These are phyloP conservation scores for Apiotrichum veenhuisii DNA, from an alignment of 1,284 basidiomycete species.

Conservation along the genomic window DNA sequence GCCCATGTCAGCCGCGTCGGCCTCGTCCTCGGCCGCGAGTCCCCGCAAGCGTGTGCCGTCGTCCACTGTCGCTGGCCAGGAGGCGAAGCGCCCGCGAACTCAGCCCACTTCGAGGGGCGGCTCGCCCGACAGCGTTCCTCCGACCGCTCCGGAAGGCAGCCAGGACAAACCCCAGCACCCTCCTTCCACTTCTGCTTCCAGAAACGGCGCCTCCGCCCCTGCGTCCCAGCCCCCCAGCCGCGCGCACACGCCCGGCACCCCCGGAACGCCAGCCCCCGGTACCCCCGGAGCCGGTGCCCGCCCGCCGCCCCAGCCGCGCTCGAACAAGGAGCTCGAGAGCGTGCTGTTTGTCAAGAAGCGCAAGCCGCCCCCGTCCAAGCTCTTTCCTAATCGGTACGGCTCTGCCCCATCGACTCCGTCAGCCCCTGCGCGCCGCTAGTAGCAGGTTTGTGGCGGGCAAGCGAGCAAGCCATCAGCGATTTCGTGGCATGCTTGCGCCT, in stretches of 20 bases:
- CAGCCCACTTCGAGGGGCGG: no score
- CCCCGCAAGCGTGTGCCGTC: background rate
- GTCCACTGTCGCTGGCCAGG: background rate
- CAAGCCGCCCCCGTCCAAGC: background rate
- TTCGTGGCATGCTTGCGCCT: no score
- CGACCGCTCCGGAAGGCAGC: no score
- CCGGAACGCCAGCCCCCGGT: background rate
- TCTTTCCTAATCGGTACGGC: background rate
- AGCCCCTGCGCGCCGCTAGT: background rate
- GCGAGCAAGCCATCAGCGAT: no score
- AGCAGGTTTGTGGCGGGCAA: no score
- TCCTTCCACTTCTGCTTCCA: no score
- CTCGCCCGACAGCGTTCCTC: no score
- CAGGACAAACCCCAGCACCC: no score
- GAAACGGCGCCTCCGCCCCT: background rate
- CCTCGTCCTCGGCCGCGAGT: background rate
- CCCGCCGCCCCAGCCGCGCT: background rate
- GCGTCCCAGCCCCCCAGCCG: background rate
- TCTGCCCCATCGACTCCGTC: background rate
- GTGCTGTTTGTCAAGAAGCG: conserved; percentile 27
- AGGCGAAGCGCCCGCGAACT: background rate
- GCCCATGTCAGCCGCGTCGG: background rate
- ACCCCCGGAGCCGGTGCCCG: background rate
- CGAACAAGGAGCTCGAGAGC: conserved; percentile 15
- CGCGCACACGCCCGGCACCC: background rate